Conservation (phyloP, 1,284 basidiomycete genomes). For the Phellopilus nigrolimitatus region DNA sequence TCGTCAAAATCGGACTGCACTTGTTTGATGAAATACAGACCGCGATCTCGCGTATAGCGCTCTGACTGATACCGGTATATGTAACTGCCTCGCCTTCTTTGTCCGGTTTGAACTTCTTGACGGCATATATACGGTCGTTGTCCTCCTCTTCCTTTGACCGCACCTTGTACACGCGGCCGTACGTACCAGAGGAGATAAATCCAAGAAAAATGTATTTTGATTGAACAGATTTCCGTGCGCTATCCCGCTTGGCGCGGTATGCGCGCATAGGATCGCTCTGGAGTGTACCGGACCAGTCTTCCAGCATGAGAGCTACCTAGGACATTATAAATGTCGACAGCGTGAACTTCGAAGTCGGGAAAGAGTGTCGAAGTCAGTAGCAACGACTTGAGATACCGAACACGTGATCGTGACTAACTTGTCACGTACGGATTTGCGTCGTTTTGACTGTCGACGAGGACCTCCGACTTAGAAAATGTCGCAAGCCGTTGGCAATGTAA, state of each 20-base stretch:
- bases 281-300: constrained; percentile 34
- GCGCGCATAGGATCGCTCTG: constrained; percentile 74
- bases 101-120: constrained; percentile 99
- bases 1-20: background rate
- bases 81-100: constrained; percentile 92
- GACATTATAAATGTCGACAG: background rate
- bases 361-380: too few species aligned
- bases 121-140: constrained; percentile 77
- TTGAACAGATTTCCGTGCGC: constrained; percentile 59
- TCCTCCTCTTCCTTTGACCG: constrained; percentile 59
- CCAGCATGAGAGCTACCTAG: constrained; percentile 26
- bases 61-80: constrained; percentile 97
- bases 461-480: constrained; percentile 21
- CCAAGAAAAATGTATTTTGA: constrained; percentile 90
- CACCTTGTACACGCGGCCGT: constrained; percentile 97
- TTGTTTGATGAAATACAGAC: constrained; percentile 43
- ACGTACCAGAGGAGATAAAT: constrained; percentile 97
- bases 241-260: constrained; percentile 79
- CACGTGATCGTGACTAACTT: background rate
- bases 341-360: background rate
- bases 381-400: background rate
- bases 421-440: background rate
- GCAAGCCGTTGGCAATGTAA: constrained; percentile 28
- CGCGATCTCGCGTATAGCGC: constrained; percentile 93
- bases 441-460: background rate